These are phyloP conservation scores for Papiliotrema laurentii DNA, from an alignment of 1,284 basidiomycete species.

Conservation along the genomic window DNA sequence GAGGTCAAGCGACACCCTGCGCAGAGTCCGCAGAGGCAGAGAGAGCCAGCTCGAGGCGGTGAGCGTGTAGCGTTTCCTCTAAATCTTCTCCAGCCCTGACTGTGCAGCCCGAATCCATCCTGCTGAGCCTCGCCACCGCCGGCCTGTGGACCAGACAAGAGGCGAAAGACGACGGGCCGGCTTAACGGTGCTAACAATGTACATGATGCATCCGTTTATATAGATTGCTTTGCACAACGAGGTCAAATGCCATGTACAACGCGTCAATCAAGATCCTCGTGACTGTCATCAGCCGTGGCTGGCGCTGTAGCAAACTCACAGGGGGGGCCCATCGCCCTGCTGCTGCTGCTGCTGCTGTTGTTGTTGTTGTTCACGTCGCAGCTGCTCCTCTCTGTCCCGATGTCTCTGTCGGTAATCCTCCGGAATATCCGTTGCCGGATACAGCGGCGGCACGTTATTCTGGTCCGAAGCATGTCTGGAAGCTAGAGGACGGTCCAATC, in stretches of 20 bases:
- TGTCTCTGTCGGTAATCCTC: conserved; percentile 35
- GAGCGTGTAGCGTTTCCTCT: conserved; percentile 6
- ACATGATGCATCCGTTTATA: neutral
- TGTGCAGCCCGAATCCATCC: conserved; percentile 18
- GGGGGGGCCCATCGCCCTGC: neutral
- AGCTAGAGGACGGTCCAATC: too few species aligned
- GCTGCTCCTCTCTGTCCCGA: conserved; percentile 25
- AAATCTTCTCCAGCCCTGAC: neutral
- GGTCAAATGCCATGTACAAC: too few species aligned
- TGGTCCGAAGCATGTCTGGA: too few species aligned
- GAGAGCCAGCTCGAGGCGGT: conserved; percentile 14
- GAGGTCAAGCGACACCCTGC: neutral
- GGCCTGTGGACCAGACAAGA: conserved; percentile 14
- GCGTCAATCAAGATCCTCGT: conserved; percentile 15
- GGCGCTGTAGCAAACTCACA: neutral
- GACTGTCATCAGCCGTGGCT: conserved; percentile 1
- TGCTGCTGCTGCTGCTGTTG: conserved; percentile 8
- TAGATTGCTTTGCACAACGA: too few species aligned
- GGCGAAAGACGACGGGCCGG: neutral
- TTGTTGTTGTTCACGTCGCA: conserved; percentile 8
- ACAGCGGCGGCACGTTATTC: too few species aligned
- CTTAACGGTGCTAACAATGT: too few species aligned
- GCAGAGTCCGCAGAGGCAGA: conserved; percentile 3
- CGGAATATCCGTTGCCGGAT: conserved; percentile 35
- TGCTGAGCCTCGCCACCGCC: conserved; percentile 23